A percentile compares a stretch with the other conserved stretches of the same genome.
Evolutionary conservation across 345 rosid species (phyloP).

Genomic region (Eucalyptus decipiens): DNA sequence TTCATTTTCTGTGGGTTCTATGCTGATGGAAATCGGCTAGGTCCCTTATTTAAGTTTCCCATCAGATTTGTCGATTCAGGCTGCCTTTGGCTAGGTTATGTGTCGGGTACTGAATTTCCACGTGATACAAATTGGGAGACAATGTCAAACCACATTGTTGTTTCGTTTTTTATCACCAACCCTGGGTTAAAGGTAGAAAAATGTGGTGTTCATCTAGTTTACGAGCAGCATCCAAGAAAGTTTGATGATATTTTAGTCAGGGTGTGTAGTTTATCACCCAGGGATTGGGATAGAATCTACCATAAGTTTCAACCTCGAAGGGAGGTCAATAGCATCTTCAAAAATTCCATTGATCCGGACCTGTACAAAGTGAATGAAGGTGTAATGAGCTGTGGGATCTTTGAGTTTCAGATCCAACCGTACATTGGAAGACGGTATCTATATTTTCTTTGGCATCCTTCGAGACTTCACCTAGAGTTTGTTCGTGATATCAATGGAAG

Average conservation of each 20-base stretch:
- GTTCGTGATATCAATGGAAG: accelerated
- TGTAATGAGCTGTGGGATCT: not conserved
- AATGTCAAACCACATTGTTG: not conserved
- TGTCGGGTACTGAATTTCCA: not conserved
- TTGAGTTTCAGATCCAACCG: accelerated
- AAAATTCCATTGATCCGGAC: accelerated
- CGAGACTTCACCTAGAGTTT: accelerated
- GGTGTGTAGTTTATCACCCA: accelerated
- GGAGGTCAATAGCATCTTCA: accelerated
- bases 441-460: not conserved
- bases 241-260: not conserved
- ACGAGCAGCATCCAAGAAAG: accelerated
- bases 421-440: not conserved
- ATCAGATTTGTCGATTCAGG: not conserved
- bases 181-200: not conserved
- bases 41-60: not conserved
- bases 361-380: not conserved
- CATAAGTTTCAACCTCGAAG: not conserved
- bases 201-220: not conserved
- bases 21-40: not conserved
- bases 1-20: not conserved
- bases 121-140: not conserved
- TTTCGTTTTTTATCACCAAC: not conserved
- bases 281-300: not conserved
- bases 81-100: not conserved